Evolutionary conservation across 176 grass and related monocot genomes (phyloP).

Genomic region (Sorghum bicolor): Sorghum_bicolor_NCBIv3 NC_012873.2:58665001-58665500

Average conservation of each 20-base stretch:
- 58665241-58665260: slow-evolving; percentile 58
- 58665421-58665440: slow-evolving; percentile 83
- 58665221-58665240: slow-evolving; percentile 50
- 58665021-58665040: slow-evolving; percentile 26
- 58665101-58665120: not conserved
- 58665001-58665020: slow-evolving; percentile 47
- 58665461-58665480: not conserved
- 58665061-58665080: not conserved
- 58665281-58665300: slow-evolving; percentile 97
- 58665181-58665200: slow-evolving; percentile 75
- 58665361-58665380: slow-evolving; percentile 81
- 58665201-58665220: slow-evolving; percentile 45
- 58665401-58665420: slow-evolving; percentile 95
- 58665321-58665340: slow-evolving; percentile 36
- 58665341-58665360: slow-evolving; percentile 57
- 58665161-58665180: slow-evolving; percentile 71
- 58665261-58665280: slow-evolving; percentile 50
- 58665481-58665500: accelerated
- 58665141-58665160: slow-evolving; percentile 41
- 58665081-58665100: not conserved
- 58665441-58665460: slow-evolving; percentile 77
- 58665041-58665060: slow-evolving; percentile 9
- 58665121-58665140: not conserved
- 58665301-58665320: slow-evolving; percentile 73
- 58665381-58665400: slow-evolving; percentile 81